phyloP scores from a whole-genome alignment of 2,329 filamentous ascomycete species.

The Penicillium occitanis region DNA sequence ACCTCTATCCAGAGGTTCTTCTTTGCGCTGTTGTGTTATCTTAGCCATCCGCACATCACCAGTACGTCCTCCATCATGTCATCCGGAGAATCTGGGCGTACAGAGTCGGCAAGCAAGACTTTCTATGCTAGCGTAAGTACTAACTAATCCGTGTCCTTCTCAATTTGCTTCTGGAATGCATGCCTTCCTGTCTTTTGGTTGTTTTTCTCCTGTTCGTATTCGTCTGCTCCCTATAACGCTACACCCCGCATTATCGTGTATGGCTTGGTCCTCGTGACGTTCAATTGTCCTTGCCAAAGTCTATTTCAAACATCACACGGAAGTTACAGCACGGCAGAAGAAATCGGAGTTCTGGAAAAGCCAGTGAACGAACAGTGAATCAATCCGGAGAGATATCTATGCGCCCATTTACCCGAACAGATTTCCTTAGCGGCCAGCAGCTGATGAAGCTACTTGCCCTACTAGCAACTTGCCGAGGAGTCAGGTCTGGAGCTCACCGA shows the following conservation, averaged over 20 bases:
- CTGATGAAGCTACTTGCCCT: neutral
- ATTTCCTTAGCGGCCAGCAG: neutral
- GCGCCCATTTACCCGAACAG: slow-evolving; percentile 13
- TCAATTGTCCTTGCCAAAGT: neutral
- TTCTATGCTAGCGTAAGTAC: slow-evolving; percentile 39
- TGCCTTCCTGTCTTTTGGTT: neutral
- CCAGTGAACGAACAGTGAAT: neutral
- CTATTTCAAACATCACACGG: neutral
- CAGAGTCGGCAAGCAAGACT: slow-evolving; percentile 36
- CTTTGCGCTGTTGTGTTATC: neutral
- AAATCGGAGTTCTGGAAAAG: neutral
- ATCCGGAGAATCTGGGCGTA: slow-evolving; percentile 30
- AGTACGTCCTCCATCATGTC: slow-evolving; percentile 27
- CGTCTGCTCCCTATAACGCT: neutral
- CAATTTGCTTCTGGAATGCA: neutral
- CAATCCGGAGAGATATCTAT: neutral
- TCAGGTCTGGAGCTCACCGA: slow-evolving; percentile 6
- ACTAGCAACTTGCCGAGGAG: slow-evolving; percentile 7
- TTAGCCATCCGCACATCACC: neutral
- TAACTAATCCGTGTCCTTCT: slow-evolving; percentile 10
- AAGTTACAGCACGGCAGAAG: neutral
- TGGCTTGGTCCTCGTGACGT: slow-evolving; percentile 5
- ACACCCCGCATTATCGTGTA: neutral
- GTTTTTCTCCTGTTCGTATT: neutral
- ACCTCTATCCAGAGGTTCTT: neutral